Evolutionary conservation across 177 flowering plant species (phyloP), one percentile per base, ranked within the genome.

Genomic region (Vitis hybrid): DNA sequence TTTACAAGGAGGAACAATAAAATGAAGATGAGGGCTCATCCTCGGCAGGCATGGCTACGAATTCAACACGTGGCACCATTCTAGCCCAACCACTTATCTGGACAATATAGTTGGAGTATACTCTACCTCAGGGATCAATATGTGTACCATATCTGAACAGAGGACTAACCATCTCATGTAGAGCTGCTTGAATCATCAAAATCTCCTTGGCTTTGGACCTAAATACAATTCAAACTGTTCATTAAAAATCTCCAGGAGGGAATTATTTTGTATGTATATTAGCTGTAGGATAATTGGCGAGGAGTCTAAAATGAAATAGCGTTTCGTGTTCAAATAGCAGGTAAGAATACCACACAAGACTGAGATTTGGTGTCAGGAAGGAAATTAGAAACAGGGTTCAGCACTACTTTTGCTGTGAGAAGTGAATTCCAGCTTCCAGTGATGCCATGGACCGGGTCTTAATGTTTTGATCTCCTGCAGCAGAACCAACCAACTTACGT

Each of bases 61-160:
- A 10, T 2, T 4, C 27, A 64, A 66, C 74, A 79, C 79, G 79
- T 79, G 76, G 74, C 70, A 15, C 1, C 24, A 50, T 18, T 12
- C 11, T 8, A 56, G 10, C 52, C 72, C 24, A 51, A 67, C 63
- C 56, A 19, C 56, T 18, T 32, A 10, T 11, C 62, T 60, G 62
- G 62, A 11, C 40, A 60, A 27, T 27, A 3, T 27, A 57, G 60
- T 9, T 15, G 27, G 27, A 11, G 18, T 24, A 18, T 27, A 27
- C 30, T 27, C 30, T 27, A 27, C 30, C 30, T 27, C 30, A 27
- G 30, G n/a, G 18, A 0, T 18, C 5, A 52, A 52, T 52, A 4
- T 52, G 15, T 52, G 14, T 52, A 52, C 56, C 56, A 52, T 0
- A 52, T 52, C 3, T 52, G 3, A 52, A 52, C 56, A 27, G 30